Evolutionary conservation across 495 filamentous ascomycete species (phyloP).

Genomic region (Trichocladium uniseriatum): DNA sequence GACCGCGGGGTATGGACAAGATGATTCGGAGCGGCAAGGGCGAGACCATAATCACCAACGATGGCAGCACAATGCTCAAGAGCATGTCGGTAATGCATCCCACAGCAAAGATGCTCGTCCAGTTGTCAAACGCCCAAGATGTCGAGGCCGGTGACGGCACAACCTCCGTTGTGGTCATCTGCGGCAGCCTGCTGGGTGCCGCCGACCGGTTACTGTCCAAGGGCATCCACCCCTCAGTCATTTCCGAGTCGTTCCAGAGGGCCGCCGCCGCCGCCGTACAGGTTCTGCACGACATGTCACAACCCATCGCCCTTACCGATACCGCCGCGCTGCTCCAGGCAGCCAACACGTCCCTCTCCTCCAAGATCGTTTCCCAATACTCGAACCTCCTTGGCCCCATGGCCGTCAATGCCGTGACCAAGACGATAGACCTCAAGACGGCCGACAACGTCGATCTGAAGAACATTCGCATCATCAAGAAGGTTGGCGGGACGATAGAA

Average conservation of each 20-base stretch:
- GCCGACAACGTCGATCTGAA: constrained; percentile 94
- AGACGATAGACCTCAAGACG: constrained; percentile 88
- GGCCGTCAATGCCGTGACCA: constrained; percentile 91
- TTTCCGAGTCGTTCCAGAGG: constrained; percentile 94
- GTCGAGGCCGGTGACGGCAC: constrained; percentile 98
- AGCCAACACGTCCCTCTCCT: constrained; percentile 92
- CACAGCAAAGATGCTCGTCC: constrained; percentile 96
- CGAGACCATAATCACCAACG: constrained; percentile 97
- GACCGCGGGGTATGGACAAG: constrained; percentile 78
- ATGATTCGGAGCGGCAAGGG: constrained; percentile 98
- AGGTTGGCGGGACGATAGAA: constrained; percentile 95
- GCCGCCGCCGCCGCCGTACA: constrained; percentile 80
- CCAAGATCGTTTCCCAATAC: constrained; percentile 96
- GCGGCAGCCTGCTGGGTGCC: constrained; percentile 85
- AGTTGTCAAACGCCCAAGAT: constrained; percentile 93
- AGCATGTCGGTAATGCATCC: constrained; percentile 99
- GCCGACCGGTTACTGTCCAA: constrained; percentile 83
- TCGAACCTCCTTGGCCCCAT: constrained; percentile 87
- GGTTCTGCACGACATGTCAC: constrained; percentile 89
- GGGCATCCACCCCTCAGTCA: constrained; percentile 94
- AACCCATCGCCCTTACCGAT: constrained; percentile 83
- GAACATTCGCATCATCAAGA: constrained; percentile 95
- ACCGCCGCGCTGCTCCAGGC: constrained; percentile 86
- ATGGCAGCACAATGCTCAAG: constrained; percentile 96
- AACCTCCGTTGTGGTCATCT: constrained; percentile 95